Evolutionary conservation across 164 flowering plant species (phyloP), one percentile per base, ranked within the genome.

Genomic region (Magnolia officinalis): DNA sequence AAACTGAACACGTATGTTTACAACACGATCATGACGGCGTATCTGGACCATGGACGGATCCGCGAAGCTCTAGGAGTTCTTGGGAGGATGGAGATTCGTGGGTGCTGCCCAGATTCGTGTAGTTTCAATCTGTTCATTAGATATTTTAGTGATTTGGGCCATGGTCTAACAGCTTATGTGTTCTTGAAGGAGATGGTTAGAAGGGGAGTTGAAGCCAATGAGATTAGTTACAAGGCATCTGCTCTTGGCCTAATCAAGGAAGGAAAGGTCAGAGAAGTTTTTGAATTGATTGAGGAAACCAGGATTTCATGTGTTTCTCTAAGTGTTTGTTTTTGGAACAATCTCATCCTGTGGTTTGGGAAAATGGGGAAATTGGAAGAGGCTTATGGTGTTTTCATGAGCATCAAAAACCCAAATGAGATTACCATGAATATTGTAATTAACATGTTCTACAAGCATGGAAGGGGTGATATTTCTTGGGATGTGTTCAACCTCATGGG

Each of bases 391-490:
- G 18, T 74, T 63, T 78, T 78, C 63, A 8, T 63, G 16, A 8
- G 58, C 21, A 4, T 78, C 52, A 63, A 70, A 50, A 13, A 74
- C 64, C 80, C 77, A 7, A 61, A 78, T 74, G 80, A 78, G 45
- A 74, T 78, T n/a, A 78, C 80, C 64, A 78, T 78, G 80, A 78
- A 78, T 63, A 69, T 24, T 63, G 70, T 78, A 52, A 78, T 78
- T 70, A 66, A 80, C 23, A 14, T 77, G 79, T 55, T 77, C 26
- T 80, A 77, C 45, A 80, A 77, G 59, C 74, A 74, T 73, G 75
- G 80, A 29, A 80, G 70, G 59, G 58, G 72, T 23, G 68, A 70
- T 31, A 19, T 70, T 26, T 80, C 77, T 26, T 80, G 82, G 82
- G 72, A 77, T 64, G 75, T 69, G 9, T 77, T 77, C 70, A 20